Percentiles rank a stretch among this genome's conserved stretches.
Evolutionary conservation across 805 yeast genomes (phyloP).

Genomic region (Danielia oregonensis): DNA sequence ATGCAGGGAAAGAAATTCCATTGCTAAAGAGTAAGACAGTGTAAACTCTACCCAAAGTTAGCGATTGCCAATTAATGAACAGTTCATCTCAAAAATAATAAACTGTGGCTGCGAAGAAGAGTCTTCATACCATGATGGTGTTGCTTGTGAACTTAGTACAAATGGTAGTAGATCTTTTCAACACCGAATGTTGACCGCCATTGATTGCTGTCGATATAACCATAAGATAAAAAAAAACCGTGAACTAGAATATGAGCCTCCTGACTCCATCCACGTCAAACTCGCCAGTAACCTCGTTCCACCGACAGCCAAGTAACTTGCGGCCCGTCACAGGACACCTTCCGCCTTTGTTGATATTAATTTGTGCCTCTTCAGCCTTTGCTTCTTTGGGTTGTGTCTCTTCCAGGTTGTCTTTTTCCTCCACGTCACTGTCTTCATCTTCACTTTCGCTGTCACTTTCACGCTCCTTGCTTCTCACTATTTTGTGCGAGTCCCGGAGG

Average conservation of each 20-base stretch:
- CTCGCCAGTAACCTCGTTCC: slow-evolving; percentile 49
- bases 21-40: background rate
- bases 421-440: slow-evolving; percentile 14
- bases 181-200: too few relatives aligned
- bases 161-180: too few relatives aligned
- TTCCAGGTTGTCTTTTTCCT: slow-evolving; percentile 15
- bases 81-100: too few relatives aligned
- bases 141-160: too few relatives aligned
- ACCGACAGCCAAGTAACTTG: slow-evolving; percentile 66
- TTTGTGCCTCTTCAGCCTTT: slow-evolving; percentile 9
- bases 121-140: too few relatives aligned
- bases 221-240: too few relatives aligned
- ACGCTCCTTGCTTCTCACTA: slow-evolving; percentile 14
- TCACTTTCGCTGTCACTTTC: slow-evolving; percentile 7
- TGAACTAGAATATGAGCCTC: slow-evolving; percentile 56
- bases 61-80: too few relatives aligned
- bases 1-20: background rate
- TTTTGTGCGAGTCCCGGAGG: slow-evolving; percentile 46
- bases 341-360: slow-evolving; percentile 50
- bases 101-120: too few relatives aligned
- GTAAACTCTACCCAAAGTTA: too few relatives aligned
- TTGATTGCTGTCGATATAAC: too few relatives aligned
- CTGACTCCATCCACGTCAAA: slow-evolving; percentile 79
- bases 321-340: slow-evolving; percentile 83
- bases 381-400: slow-evolving; percentile 10